Evolutionary conservation across 2,329 filamentous ascomycete species (phyloP), one percentile per base, ranked within the genome.

Genomic region (Lachnum nothofagi): DNA sequence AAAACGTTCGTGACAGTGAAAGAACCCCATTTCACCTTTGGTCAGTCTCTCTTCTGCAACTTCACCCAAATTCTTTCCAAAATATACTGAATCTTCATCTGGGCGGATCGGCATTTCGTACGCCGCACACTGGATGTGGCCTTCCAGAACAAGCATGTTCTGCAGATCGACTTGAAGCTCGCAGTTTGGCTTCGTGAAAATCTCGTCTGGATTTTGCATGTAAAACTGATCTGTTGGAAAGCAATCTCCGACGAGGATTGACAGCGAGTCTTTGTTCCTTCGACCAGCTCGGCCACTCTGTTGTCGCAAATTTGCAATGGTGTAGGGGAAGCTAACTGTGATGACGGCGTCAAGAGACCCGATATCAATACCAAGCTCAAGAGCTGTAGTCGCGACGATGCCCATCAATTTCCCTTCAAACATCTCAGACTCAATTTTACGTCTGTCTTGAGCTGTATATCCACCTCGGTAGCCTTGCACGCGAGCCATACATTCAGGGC

Each of bases 391-490:
- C 2, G 91, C 91, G 25, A 98, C 83, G 48, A 98, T 94, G 1
- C 93, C 93, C 52, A 96, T 77, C 1, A 98, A 75, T 61, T 91
- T 93, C 0, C 93, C 93, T 48, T 95, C 87, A 59, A 98, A 98
- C 93, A 98, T 97, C 64, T 97, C 91, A 22, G 78, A 82, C 67
- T 98, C 93, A 51, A 98, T 96, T 48, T 79, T 76, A 16, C 93
- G 80, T 48, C 93, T 78, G 62, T 98, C 93, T 65, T 94, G 86
- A 2, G 91, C 82, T 3, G 91, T 95, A 63, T 98, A 98, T 0
- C 93, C 93, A 20, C 93, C 93, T 53, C 93, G 82, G 63, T 98
- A 98, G 0, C 88, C 89, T 90, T 95, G 96, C 1, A 98, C 88
- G 40, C 91, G 76, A 23, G 79, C 79, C 60, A 82, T 80, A 31